These are phyloP conservation scores for Pseudozyma hubeiensis DNA, from an alignment of 1,284 basidiomycete genomes.

Conservation along the genomic window DNA sequence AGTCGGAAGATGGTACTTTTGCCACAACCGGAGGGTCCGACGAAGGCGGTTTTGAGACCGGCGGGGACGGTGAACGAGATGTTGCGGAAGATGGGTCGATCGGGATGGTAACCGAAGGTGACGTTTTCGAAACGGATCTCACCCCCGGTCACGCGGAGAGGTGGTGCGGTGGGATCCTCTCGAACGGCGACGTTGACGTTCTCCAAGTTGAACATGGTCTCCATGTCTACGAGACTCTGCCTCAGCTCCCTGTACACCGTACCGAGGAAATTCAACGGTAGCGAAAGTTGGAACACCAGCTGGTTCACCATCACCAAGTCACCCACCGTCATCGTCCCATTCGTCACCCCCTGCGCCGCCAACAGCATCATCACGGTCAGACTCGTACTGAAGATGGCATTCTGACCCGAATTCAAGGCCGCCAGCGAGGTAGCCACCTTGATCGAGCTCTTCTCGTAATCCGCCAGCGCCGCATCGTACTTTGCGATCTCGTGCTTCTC, in stretches of 20 bases:
- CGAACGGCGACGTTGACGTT: constrained; percentile 82
- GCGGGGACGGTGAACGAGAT: constrained; percentile 86
- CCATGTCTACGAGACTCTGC: constrained; percentile 96
- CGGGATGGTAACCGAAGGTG: constrained; percentile 87
- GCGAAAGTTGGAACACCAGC: constrained; percentile 95
- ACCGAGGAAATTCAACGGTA: constrained; percentile 96
- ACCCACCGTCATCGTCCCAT: constrained; percentile 96
- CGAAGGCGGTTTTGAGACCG: constrained; percentile 94
- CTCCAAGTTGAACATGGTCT: constrained; percentile 90
- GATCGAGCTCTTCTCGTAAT: constrained; percentile 90
- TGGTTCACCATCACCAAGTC: constrained; percentile 99
- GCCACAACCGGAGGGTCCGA: constrained; percentile 96
- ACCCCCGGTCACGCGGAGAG: constrained; percentile 80
- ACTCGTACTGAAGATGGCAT: constrained; percentile 91
- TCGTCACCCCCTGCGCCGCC: constrained; percentile 91
- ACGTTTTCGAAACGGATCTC: constrained; percentile 94
- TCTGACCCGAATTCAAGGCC: constrained; percentile 94
- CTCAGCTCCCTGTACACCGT: constrained; percentile 96
- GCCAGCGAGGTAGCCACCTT: constrained; percentile 96
- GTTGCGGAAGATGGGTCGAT: constrained; percentile 88
- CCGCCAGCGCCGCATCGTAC: constrained; percentile 87
- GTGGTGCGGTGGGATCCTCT: constrained; percentile 78
- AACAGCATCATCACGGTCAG: constrained; percentile 95
- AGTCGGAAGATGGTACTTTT: constrained; percentile 96
- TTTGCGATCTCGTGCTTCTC: constrained; percentile 89